Evolutionary conservation across 2,329 filamentous ascomycete genomes (phyloP).

Genomic region (Apiospora sp.): DNA sequence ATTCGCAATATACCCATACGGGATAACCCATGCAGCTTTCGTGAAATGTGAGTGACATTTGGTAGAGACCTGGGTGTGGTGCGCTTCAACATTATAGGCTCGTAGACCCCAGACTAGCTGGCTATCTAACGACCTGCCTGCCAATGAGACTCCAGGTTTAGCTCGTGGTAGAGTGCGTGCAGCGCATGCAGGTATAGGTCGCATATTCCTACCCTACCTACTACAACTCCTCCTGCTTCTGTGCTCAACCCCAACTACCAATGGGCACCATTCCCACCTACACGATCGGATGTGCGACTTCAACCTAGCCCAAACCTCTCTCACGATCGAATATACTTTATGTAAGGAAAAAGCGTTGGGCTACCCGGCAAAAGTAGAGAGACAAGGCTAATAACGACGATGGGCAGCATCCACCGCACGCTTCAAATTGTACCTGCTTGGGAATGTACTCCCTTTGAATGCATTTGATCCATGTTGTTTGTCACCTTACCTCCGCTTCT

Average conservation of each 20-base stretch:
- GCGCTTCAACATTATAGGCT: background rate
- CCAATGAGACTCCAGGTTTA: slow-evolving; percentile 4
- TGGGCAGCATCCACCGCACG: background rate
- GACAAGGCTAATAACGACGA: background rate
- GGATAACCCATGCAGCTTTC: slow-evolving; percentile 2
- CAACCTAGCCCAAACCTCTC: background rate
- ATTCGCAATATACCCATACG: slow-evolving; percentile 7
- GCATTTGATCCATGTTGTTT: background rate
- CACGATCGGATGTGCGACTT: slow-evolving; percentile 13
- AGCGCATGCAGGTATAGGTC: slow-evolving; percentile 13
- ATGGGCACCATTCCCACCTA: background rate
- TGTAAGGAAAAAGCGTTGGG: background rate
- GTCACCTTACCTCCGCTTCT: background rate
- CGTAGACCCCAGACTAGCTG: background rate
- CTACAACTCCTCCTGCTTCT: background rate
- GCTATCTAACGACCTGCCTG: slow-evolving; percentile 17
- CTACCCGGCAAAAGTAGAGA: background rate
- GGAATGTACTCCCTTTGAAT: background rate
- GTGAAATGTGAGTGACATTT: slow-evolving; percentile 12
- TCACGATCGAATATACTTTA: background rate
- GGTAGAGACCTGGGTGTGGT: background rate
- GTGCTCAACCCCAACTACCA: background rate
- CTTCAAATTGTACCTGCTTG: background rate
- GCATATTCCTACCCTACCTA: slow-evolving; percentile 7
- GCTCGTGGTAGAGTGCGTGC: background rate